Base-by-base conservation (phyloP, 352 stramenopile species). In the Phytophthora quininea region DNA sequence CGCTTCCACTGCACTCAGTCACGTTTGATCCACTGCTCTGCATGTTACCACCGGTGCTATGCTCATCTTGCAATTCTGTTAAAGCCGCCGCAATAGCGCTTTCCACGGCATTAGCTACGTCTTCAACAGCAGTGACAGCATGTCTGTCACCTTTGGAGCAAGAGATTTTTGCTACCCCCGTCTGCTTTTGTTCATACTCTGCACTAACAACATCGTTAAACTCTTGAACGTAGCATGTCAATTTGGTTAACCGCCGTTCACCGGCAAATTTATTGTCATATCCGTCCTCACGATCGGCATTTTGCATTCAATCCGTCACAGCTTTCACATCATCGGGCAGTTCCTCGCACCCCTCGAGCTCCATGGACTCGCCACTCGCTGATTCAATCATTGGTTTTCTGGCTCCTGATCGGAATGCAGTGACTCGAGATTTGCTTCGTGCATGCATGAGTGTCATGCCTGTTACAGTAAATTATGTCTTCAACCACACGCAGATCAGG, bases 401-500 rank as follows among this genome's bases (percentile, higher is more conserved):
- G 35, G 35, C 5, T 40, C 35, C 35, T 40, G 35, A 11, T 40
- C 35, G 10, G 10, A 40, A 40, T 40, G 35, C 35, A 40, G 35
- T 5, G 35, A 40, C 5, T 40, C 35, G 10, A 40, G 35, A 47
- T 47, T 14, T 47, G 40, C 40, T 24, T 47, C 35, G 5, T 11
- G 35, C 35, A 11, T 10, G 35, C 35, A 10, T 5, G 5, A 40
- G 10, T 10, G 10, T 5, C 35, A 40, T 40, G 35, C 5, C 35
- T 5, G 35, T 40, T 10, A 10, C 35, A 10, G 10, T n/a, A 47
- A 47, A 47, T 3, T 47, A 47, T 15, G 2, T 40, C 49, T 38
- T 66, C 58, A 6, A 42, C 27, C 2, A 66, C 40, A 2, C 49
- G 49, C 2, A 55, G 29, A 45, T 61, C 60, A 51, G 52, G 14